Base-by-base conservation (phyloP, 2,329 filamentous ascomycete species). In the Trichoderma harzianum region DNA sequence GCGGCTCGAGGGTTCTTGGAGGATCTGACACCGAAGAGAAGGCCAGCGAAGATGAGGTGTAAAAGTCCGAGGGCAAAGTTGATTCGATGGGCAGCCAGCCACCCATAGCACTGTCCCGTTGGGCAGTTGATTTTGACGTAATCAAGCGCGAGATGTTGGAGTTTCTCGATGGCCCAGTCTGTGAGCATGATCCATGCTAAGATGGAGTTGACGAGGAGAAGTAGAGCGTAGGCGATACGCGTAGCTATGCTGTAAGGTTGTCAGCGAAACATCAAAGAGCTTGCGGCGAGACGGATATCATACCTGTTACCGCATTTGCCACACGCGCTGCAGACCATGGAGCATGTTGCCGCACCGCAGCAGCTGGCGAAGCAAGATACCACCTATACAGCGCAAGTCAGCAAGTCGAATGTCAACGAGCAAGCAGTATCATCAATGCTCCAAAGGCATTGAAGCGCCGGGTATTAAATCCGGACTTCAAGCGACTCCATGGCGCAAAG, bases 111-210 rank as follows among this genome's bases (percentile, higher is more conserved):
- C 79, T 95, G 89, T 76, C 95, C 93, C 64, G 93, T 95, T 32
- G 93, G 91, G 80, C 96, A 99, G 78, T 92, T 92, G 79, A 99
- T 97, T 78, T 94, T 94, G 85, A 99, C 95, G 79, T 98, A 98
- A 83, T 98, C 94, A 75, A 99, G 88, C 14, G 94, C 96, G 69
- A 98, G 86, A 75, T 97, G 90, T 83, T 98, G 91, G 7, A 99
- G 87, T 81, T 98, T 98, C 78, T 97, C 93, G 80, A 99, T 93
- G 39, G 96, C 96, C 96, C 96, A 99, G 68, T 94, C 93, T 26
- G 96, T 99, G 84, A 99, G 94, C 94, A 98, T 97, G 77, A 99
- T 93, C 96, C 96, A 99, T 43, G 96, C 95, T 66, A 98, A 82
- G 75, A 98, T 97, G 72, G 95, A 98, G 87, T 99, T 99, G 82